Conservation (phyloP, 2,329 filamentous ascomycete species). For the Coniochaeta sp. region DNA sequence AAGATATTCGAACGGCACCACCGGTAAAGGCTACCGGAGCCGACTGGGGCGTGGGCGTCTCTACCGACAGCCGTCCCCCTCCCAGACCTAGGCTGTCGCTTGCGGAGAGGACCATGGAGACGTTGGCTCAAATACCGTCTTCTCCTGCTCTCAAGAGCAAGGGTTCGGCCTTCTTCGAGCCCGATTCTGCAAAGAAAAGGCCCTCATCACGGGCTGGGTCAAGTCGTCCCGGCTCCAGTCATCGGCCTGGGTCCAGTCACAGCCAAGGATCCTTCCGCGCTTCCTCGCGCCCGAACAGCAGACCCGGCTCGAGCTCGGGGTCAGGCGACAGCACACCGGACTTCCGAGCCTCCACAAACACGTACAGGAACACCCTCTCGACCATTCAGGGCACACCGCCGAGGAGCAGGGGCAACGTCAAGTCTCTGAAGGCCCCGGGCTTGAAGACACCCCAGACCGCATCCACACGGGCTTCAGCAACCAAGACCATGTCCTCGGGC, state of each 20-base stretch:
- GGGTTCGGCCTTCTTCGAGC: constrained; percentile 66
- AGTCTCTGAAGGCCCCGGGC: constrained; percentile 27
- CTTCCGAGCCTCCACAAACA: constrained; percentile 35
- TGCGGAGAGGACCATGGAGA: constrained; percentile 80
- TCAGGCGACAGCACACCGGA: constrained; percentile 33
- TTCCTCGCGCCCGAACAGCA: constrained; percentile 41
- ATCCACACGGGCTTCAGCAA: constrained; percentile 16
- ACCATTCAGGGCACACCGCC: constrained; percentile 37
- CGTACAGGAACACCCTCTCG: constrained; percentile 35
- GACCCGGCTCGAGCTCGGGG: constrained; percentile 48
- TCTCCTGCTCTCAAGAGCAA: constrained; percentile 65
- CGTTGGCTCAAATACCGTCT: constrained; percentile 67
- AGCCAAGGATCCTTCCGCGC: constrained; percentile 51
- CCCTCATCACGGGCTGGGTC: constrained; percentile 38
- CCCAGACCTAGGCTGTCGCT: constrained; percentile 49
- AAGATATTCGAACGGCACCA: neutral
- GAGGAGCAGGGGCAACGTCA: constrained; percentile 25
- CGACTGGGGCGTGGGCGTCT: neutral
- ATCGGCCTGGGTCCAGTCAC: constrained; percentile 26
- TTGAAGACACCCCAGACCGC: constrained; percentile 16
- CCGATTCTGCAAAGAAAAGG: constrained; percentile 46
- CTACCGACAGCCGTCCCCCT: neutral
- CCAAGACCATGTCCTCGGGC: constrained; percentile 25
- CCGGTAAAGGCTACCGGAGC: constrained; percentile 1
- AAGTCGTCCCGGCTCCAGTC: constrained; percentile 1